Percentiles rank a stretch among this genome's conserved stretches.
phyloP scores from a whole-genome alignment of 164 flowering plant species.

The Aristolochia contorta region DNA sequence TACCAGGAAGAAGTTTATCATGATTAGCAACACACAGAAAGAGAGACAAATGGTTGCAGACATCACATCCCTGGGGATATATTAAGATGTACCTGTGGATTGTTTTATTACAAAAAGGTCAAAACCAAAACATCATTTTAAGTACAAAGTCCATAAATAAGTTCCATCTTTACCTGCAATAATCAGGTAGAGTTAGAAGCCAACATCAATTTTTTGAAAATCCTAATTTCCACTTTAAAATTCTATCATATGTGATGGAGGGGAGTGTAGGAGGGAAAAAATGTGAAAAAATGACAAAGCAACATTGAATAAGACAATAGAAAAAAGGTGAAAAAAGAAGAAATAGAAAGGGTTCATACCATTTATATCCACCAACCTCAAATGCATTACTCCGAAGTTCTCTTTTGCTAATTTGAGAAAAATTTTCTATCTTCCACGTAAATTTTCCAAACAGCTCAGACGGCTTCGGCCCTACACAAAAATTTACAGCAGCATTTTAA shows the following conservation, averaged over 20 bases:
- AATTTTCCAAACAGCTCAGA: slow-evolving; percentile 64
- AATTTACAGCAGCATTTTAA: neutral
- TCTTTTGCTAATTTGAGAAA: slow-evolving; percentile 67
- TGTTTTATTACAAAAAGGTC: neutral
- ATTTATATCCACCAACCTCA: slow-evolving; percentile 86
- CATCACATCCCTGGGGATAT: slow-evolving; percentile 98
- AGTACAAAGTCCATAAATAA: neutral
- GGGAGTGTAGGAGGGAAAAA: too few species aligned
- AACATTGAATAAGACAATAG: too few species aligned
- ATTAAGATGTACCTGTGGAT: slow-evolving; percentile 78
- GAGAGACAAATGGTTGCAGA: slow-evolving; percentile 87
- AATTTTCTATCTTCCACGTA: slow-evolving; percentile 86
- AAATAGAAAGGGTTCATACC: slow-evolving; percentile 32
- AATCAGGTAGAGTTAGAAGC: neutral
- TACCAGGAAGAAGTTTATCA: slow-evolving; percentile 99
- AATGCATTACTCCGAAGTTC: slow-evolving; percentile 78
- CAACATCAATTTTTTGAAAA: too few species aligned
- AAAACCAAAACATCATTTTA: neutral
- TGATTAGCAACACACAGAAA: slow-evolving; percentile 99
- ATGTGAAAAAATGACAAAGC: too few species aligned
- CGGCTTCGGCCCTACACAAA: slow-evolving; percentile 60
- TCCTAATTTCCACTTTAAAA: too few species aligned
- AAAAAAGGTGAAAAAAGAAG: too few species aligned
- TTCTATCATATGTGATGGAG: too few species aligned
- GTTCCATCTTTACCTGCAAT: neutral